Evolutionary conservation across 768 basidiomycete species (phyloP), one percentile per base, ranked within the genome.

Genomic region (Leccinum rimulosum): DNA sequence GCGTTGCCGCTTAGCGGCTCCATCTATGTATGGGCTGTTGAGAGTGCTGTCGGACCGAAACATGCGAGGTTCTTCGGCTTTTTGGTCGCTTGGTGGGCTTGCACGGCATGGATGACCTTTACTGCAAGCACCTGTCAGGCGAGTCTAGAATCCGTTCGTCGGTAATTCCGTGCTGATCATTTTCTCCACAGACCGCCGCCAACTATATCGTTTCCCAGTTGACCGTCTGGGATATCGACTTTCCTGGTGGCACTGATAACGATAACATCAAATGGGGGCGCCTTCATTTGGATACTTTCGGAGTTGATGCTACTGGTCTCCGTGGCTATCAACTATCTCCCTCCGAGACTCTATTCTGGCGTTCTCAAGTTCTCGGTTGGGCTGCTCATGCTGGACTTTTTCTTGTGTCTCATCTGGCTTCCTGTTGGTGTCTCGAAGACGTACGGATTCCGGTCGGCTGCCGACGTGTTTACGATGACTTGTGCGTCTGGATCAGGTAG

Each of bases 101-200:
- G 87, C 58, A 94, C 93, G 1, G 94, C 93, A n/a, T 96, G 94
- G 94, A 93, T 93, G 84, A 95, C 94, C 0, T 96, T 95, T 65
- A 81, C 86, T 43, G 94, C 94, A 9, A 84, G 89, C 28, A 95
- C 93, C 68, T 93, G 90, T 59, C 92, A 94, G 77, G 93, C 88
- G 49, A 36, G 82, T 30, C 15, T 11, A 17, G 60, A 1, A 50
- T 51, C 48, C 27, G 30, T 58, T 38, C 25, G 15, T 35, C 11
- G 4, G 15, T 6, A 30, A 10, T 15, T 8, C 36, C 27, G n/a
- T 28, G 15, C 25, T 35, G 35, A 19, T 58, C 9, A 33, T 54
- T 35, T 48, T 58, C 28, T 45, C 25, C 45, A 28, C 68, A 95
- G 89, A 88, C 89, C 3, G 87, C 93, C 2, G 91, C 93, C 49